A percentile compares a stretch with the other conserved stretches of the same genome.
These are phyloP conservation scores for Halenospora varia DNA, from an alignment of 495 filamentous ascomycete genomes.

Conservation along the genomic window DNA sequence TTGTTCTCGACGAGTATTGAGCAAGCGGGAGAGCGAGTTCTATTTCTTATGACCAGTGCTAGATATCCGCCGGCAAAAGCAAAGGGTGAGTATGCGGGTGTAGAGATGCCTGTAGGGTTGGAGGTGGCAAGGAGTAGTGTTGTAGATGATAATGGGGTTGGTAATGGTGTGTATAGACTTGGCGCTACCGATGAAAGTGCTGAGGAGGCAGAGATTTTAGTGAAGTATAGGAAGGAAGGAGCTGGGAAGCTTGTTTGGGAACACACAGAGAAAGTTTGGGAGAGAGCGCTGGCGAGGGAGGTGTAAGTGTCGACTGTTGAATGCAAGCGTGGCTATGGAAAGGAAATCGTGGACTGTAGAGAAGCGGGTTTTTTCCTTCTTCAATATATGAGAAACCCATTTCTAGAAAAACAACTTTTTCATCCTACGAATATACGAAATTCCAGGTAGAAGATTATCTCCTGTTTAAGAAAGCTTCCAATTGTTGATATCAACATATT, in stretches of 20 bases:
- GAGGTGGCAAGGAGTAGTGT: constrained; percentile 7
- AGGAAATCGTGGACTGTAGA: too few species aligned
- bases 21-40: constrained; percentile 23
- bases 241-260: constrained; percentile 19
- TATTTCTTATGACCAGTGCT: constrained; percentile 23
- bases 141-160: constrained; percentile 13
- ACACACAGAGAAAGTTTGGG: constrained; percentile 14
- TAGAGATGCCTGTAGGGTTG: constrained; percentile 10
- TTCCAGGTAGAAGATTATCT: too few species aligned
- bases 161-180: constrained; percentile 23
- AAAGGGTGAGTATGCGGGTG: constrained; percentile 4
- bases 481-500: too few species aligned
- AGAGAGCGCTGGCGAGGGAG: constrained; percentile 10
- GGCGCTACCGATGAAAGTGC: constrained; percentile 15
- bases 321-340: too few species aligned
- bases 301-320: too few species aligned
- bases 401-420: too few species aligned
- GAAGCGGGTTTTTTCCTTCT: too few species aligned
- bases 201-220: constrained; percentile 3
- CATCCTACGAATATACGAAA: too few species aligned
- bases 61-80: constrained; percentile 18
- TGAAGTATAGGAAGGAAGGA: constrained; percentile 6
- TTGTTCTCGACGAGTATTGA: constrained; percentile 14
- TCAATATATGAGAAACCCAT: too few species aligned
- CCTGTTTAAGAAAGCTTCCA: too few species aligned